Evolutionary conservation across 345 rosid genomes (phyloP).

Genomic region (Citrus trifoliata): DNA sequence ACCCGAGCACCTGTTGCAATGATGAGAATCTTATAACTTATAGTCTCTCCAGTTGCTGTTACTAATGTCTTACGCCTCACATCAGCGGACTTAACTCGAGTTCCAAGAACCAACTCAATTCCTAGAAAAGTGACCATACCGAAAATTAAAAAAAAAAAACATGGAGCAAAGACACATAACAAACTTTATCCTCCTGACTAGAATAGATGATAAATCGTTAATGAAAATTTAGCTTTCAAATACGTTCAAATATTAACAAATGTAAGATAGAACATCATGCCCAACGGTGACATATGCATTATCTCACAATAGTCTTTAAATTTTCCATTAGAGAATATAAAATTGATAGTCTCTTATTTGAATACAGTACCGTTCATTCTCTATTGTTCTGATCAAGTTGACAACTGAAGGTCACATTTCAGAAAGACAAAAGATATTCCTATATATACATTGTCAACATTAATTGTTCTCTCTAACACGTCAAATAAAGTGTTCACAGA

Average conservation of each 20-base stretch:
- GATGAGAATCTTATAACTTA: slow-evolving; percentile 81
- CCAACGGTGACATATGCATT: not conserved
- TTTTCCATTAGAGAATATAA: not conserved
- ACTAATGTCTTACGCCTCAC: slow-evolving; percentile 80
- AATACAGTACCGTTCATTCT: not conserved
- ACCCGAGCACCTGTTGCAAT: slow-evolving; percentile 99
- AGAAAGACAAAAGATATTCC: not conserved
- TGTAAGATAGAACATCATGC: not conserved
- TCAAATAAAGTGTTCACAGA: not conserved
- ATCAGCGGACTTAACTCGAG: slow-evolving; percentile 88
- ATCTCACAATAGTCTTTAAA: not conserved
- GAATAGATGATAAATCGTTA: not conserved
- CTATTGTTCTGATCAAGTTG: not conserved
- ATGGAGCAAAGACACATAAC: not conserved
- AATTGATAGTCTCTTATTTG: not conserved
- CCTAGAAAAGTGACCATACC: slow-evolving; percentile 42
- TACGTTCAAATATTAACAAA: not conserved
- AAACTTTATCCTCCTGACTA: not conserved
- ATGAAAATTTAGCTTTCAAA: not conserved
- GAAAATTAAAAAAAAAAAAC: not conserved
- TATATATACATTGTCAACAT: not conserved
- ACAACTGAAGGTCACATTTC: not conserved
- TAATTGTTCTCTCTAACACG: not conserved
- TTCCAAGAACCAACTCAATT: slow-evolving; percentile 89
- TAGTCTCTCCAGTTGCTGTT: slow-evolving; percentile 92